Percentiles rank a stretch among this genome's conserved stretches.
These are phyloP conservation scores for Microdochium trichocladiopsis DNA, from an alignment of 2,329 filamentous ascomycete species.

Conservation along the genomic window DNA sequence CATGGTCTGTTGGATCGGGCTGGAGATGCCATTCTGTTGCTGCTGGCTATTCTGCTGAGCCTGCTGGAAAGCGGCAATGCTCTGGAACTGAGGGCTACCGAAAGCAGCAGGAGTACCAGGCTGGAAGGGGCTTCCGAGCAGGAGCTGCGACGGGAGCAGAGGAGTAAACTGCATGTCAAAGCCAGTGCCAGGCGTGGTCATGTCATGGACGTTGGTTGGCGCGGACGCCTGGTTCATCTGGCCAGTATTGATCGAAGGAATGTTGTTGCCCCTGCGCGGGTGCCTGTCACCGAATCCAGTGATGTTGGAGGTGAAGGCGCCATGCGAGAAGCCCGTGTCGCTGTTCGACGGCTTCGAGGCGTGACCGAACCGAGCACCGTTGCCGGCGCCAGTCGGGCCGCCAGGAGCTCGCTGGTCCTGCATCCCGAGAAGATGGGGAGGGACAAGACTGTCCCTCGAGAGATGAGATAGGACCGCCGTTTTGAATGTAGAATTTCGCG, in stretches of 20 bases:
- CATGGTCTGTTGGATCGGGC: conserved; percentile 69
- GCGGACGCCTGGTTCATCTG: conserved; percentile 42
- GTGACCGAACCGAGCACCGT: conserved; percentile 59
- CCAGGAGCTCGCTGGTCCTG: conserved; percentile 71
- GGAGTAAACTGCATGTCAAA: conserved; percentile 99
- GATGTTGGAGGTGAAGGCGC: conserved; percentile 82
- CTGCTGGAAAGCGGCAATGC: conserved; percentile 69
- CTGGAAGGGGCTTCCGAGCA: conserved; percentile 94
- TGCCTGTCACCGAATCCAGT: conserved; percentile 82
- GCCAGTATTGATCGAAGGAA: conserved; percentile 89
- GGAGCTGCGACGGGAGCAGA: conserved; percentile 84
- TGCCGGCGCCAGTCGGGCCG: conserved; percentile 49
- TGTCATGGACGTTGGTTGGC: conserved; percentile 56
- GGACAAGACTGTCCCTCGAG: conserved; percentile 79
- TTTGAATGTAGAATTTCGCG: conserved; percentile 51
- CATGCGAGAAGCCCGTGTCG: conserved; percentile 87
- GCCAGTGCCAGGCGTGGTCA: conserved; percentile 79
- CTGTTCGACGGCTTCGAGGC: conserved; percentile 76
- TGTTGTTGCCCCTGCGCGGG: conserved; percentile 77
- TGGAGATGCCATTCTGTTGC: conserved; percentile 54
- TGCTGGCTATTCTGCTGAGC: conserved; percentile 33
- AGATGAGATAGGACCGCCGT: conserved; percentile 75
- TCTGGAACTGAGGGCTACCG: conserved; percentile 86
- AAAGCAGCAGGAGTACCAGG: conserved; percentile 88
- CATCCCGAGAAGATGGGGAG: conserved; percentile 84